phyloP scores from a whole-genome alignment of 1,139 yeast genomes.

The Candida tetrigidarum region DNA sequence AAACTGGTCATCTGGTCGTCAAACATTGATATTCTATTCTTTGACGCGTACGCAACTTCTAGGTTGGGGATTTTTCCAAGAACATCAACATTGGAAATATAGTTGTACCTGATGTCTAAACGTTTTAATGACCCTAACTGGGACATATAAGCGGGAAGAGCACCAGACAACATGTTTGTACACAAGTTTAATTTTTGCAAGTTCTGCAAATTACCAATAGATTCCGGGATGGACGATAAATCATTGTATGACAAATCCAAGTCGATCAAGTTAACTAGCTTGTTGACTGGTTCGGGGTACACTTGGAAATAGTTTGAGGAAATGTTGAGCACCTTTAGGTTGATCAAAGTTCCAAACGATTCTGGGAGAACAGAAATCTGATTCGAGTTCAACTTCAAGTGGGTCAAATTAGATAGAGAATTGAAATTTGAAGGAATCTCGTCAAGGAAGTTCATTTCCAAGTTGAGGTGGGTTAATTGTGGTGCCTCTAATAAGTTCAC shows the following conservation, averaged over 20 bases:
- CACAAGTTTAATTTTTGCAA: conserved; percentile 75
- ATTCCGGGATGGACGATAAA: conserved; percentile 61
- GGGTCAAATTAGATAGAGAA: conserved; percentile 56
- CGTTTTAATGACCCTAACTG: conserved; percentile 63
- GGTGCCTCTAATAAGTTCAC: conserved; percentile 70
- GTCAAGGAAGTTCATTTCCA: conserved; percentile 78
- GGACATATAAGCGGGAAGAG: conserved; percentile 57
- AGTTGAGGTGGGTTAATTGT: conserved; percentile 68
- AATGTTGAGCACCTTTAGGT: conserved; percentile 67
- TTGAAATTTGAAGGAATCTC: conserved; percentile 62
- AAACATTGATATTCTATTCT: conserved; percentile 76
- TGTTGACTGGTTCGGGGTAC: conserved; percentile 74
- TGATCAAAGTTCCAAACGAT: conserved; percentile 57
- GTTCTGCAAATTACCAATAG: conserved; percentile 59
- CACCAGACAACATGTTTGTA: conserved; percentile 67
- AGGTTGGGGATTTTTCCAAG: conserved; percentile 66
- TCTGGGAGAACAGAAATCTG: conserved; percentile 69
- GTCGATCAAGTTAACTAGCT: conserved; percentile 61
- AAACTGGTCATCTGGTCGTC: conserved; percentile 63
- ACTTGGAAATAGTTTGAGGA: conserved; percentile 77
- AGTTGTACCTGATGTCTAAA: conserved; percentile 79
- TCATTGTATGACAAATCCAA: conserved; percentile 86
- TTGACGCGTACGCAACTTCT: conserved; percentile 76
- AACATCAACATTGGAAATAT: conserved; percentile 64
- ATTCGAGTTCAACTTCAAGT: conserved; percentile 70